Evolutionary conservation across 1,284 basidiomycete species (phyloP), one percentile per base, ranked within the genome.

Genomic region (Pseudozyma pruni): DNA sequence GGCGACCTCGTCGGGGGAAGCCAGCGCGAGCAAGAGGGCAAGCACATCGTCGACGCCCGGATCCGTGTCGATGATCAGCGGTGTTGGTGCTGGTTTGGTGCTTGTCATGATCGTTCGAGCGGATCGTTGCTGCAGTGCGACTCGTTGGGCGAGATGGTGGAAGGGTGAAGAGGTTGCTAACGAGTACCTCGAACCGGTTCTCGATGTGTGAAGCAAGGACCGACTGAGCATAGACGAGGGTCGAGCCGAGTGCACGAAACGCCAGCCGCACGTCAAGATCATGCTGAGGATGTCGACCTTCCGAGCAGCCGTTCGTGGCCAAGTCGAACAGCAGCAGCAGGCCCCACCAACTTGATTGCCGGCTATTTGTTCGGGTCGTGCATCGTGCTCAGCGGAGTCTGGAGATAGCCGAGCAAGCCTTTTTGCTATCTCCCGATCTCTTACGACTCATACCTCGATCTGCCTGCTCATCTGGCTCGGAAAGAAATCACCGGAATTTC

Each of bases 31-130:
- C 47, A 85, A 75, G 64, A 84, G 89, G 34, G 93, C 93, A 41
- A 95, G 83, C 34, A 89, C 86, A 81, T 98, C 94, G 83, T 98
- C 94, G 3, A 96, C 91, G 42, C 94, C 94, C 20, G 83, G 83
- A 55, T 84, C 83, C 2, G 81, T 82, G 58, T 78, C 76, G 60
- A 63, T 67, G 57, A 74, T 62, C 16, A 70, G 63, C 10, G 68
- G 62, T n/a, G 38, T 46, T 5, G 68, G 62, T 3, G 46, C 27
- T 32, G 33, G 31, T n/a, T 19, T 14, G 20, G 45, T 14, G 19
- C 23, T 27, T 39, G 45, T 47, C 45, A 38, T 47, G 45, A 38
- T 29, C 20, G 9, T 38, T 16, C 34, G 33, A 29, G 27, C 27
- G 7, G 34, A 5, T 35, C 34, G 8, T n/a, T n/a, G n/a, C 34